Evolutionary conservation across 2,329 filamentous ascomycete species (phyloP), one percentile per base, ranked within the genome.

Genomic region (Madurella fahalii): DNA sequence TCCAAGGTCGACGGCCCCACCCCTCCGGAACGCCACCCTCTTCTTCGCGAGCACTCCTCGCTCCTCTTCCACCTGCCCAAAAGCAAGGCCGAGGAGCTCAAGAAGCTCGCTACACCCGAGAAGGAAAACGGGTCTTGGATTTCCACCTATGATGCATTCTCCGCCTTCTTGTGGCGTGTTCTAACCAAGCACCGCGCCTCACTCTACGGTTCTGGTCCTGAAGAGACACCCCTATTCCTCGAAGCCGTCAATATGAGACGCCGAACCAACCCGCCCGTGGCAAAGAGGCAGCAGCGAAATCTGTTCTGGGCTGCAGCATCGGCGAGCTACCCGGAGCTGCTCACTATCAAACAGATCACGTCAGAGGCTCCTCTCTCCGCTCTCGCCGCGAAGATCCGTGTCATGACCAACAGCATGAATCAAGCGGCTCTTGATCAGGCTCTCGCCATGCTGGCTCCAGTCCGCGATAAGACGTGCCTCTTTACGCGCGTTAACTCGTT

Each of bases 141-240:
- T 34, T 77, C 74, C 4, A 77, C 72, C 2, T 77, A 76, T 56
- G 75, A 77, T 47, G 73, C 73, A n/a, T 69, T 72, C 52, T 65
- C 67, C 1, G 73, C 74, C 9, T 70, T 71, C 40, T 65, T 77
- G 9, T 76, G 74, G 72, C 71, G 74, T 2, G 63, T 63, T 3
- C 52, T 75, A 0, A 66, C 71, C 2, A 65, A 67, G 2, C 61
- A 72, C 4, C 68, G 73, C 9, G 67, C 67, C 0, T 63, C 64
- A 0, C 25, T 72, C 1, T 74, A 70, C 58, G 65, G 71, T 0
- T 5, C 49, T 1, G 58, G 66, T 0, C 67, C 70, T 31, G 61
- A 66, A 7, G 54, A 58, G 0, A 56, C 57, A 2, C 66, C 61
- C 1, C 46, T 69, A 4, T 63, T 67, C 37, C 60, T 48, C 5